Evolutionary conservation across 2,329 filamentous ascomycete genomes (phyloP).

Genomic region (Fusarium palustre): DNA sequence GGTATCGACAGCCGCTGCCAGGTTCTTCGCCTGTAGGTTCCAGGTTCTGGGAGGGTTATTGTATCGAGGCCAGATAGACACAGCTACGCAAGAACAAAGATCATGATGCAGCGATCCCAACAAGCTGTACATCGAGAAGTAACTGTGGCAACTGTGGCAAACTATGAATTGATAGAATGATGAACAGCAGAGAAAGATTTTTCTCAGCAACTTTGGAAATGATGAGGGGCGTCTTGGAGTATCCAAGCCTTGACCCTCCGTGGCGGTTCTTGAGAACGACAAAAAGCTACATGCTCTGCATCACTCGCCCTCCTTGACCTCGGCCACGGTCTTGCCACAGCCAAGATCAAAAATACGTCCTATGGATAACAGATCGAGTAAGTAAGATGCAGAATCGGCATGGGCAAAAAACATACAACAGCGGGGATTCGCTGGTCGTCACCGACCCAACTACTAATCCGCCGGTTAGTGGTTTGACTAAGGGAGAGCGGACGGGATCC

Average conservation of each 20-base stretch:
- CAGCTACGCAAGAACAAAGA: neutral
- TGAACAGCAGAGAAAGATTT: slow-evolving; percentile 11
- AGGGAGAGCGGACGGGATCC: slow-evolving; percentile 41
- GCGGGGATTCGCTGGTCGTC: slow-evolving; percentile 40
- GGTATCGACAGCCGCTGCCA: slow-evolving; percentile 73
- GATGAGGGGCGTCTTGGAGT: neutral
- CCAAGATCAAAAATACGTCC: neutral
- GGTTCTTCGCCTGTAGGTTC: slow-evolving; percentile 62
- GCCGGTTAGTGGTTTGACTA: slow-evolving; percentile 37
- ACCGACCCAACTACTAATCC: slow-evolving; percentile 41
- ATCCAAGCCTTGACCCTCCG: neutral
- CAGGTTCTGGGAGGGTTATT: neutral
- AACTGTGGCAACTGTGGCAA: slow-evolving; percentile 17
- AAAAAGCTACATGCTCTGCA: slow-evolving; percentile 2
- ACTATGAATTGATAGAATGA: slow-evolving; percentile 29
- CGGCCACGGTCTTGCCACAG: neutral
- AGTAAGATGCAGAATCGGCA: neutral
- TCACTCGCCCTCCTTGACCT: neutral
- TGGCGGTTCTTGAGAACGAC: neutral
- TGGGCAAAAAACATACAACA: slow-evolving; percentile 38
- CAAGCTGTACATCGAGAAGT: neutral
- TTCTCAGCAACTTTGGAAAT: neutral
- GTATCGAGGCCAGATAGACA: neutral
- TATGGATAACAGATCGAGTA: neutral
- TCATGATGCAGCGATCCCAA: neutral